Evolutionary conservation across 116 monocot species (phyloP).

Genomic region (Thalassia testudinum): DNA sequence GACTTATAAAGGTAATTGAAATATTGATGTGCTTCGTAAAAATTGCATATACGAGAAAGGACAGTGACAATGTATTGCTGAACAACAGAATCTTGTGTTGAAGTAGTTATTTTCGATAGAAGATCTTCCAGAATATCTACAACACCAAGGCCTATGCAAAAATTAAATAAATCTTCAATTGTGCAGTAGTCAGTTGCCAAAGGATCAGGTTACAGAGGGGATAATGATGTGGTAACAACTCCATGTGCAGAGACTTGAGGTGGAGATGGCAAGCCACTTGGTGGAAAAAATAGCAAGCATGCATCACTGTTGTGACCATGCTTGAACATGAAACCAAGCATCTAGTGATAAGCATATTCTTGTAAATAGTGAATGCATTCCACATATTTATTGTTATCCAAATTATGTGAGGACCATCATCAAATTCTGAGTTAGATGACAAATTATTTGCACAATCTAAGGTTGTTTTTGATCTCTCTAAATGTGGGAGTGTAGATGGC

Average conservation of each 20-base stretch:
- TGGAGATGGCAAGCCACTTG: slow-evolving; percentile 27
- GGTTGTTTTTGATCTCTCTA: slow-evolving; percentile 43
- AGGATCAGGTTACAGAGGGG: slow-evolving; percentile 50
- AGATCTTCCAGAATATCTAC: slow-evolving; percentile 54
- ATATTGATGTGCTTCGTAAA: slow-evolving; percentile 74
- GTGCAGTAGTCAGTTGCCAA: slow-evolving; percentile 88
- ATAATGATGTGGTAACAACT: slow-evolving; percentile 19
- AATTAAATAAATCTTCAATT: slow-evolving; percentile 79
- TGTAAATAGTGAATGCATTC: slow-evolving; percentile 90
- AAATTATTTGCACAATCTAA: slow-evolving; percentile 18
- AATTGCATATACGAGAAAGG: slow-evolving; percentile 74
- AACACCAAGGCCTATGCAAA: slow-evolving; percentile 74
- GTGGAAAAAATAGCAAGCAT: slow-evolving; percentile 78
- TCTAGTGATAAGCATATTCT: slow-evolving; percentile 72
- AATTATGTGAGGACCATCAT: slow-evolving; percentile 77
- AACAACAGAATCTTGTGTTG: slow-evolving; percentile 27
- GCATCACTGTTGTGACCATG: slow-evolving; percentile 88
- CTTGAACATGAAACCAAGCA: slow-evolving; percentile 84
- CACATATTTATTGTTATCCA: slow-evolving; percentile 57
- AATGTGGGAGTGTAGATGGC: slow-evolving; percentile 86
- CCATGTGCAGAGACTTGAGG: slow-evolving; percentile 20
- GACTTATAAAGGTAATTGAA: slow-evolving; percentile 90
- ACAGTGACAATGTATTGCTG: slow-evolving; percentile 39
- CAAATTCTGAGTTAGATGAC: slow-evolving; percentile 26
- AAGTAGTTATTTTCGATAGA: slow-evolving; percentile 31